Base-by-base conservation (phyloP, 305 asterid species). In the Solanum hybrid region DNA sequence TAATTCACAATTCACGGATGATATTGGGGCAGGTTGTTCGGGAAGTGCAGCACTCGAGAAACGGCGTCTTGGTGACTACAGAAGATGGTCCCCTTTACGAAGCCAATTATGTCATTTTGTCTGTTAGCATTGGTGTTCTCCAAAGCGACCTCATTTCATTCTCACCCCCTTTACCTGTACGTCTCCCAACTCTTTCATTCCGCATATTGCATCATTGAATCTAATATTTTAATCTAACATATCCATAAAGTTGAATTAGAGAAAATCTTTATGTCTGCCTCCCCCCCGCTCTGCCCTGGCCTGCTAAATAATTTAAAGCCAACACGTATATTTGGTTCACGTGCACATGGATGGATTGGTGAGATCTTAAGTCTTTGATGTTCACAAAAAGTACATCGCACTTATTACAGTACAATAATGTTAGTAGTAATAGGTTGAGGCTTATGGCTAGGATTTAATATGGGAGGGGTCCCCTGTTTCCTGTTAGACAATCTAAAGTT, bases 101-200 rank as follows among this genome's bases (percentile, higher is more conserved):
- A 93, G 99, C 99, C 94, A 91, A 92, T 91, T 95, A 95, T 92
- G 94, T 95, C 81, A 92, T 96, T 92, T 93, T 97, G 95, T 97
- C 99, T 24, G 97, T 92, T 85, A 96, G 98, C 91, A 96, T 97
- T 76, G 99, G 99, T 20, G 98, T 97, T 92, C 98, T 97, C 90
- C 99, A 97, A 91, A 94, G 96, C 92, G 91, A 93, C 81, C 98
- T 96, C 89, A 96, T 97, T 92, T 93, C 95, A 91, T 93, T 96
- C 92, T 90, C 87, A 38, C 99, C 98, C 14, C 95, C 96, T 22
- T 93, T 97, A 88, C 99, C 99, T 7, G 99, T 96, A 93, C 73
- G 96, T 92, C 15, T 82, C 87, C 12, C 78, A 38, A 45, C 39
- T 89, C 79, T 36, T 39, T 38, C 37, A 73, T 22, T 37, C 29